phyloP scores from a whole-genome alignment of 2,329 filamentous ascomycete species.

The Beauveria brongniartii region DNA sequence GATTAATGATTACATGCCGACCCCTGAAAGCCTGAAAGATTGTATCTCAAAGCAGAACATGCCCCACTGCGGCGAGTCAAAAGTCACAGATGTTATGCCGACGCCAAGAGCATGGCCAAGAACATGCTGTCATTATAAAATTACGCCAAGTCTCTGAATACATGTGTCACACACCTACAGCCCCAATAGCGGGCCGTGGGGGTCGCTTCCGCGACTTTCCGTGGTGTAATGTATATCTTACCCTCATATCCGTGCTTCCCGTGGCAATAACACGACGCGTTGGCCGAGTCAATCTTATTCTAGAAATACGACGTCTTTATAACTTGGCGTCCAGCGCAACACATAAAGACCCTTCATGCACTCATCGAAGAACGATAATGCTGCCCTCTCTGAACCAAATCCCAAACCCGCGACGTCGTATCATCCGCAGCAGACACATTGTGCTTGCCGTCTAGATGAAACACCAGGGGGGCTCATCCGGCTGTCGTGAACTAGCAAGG shows the following conservation, averaged over 20 bases:
- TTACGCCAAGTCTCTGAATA: too few species aligned
- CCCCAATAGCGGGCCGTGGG: too few species aligned
- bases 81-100: too few species aligned
- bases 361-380: neutral
- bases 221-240: neutral
- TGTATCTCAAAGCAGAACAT: too few species aligned
- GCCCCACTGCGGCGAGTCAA: too few species aligned
- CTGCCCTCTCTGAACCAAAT: neutral
- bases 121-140: too few species aligned
- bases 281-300: neutral
- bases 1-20: too few species aligned
- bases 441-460: neutral
- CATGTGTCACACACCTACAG: too few species aligned
- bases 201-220: too few species aligned
- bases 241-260: neutral
- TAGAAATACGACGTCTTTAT: neutral
- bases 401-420: neutral
- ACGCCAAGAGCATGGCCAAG: too few species aligned
- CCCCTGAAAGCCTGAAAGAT: too few species aligned
- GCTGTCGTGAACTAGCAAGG: neutral
- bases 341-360: neutral
- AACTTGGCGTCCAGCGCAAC: neutral
- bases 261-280: neutral
- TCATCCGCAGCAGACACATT: neutral
- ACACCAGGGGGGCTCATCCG: neutral